phyloP scores from a whole-genome alignment of 2,329 filamentous ascomycete species.

The Alternaria sp. region DNA sequence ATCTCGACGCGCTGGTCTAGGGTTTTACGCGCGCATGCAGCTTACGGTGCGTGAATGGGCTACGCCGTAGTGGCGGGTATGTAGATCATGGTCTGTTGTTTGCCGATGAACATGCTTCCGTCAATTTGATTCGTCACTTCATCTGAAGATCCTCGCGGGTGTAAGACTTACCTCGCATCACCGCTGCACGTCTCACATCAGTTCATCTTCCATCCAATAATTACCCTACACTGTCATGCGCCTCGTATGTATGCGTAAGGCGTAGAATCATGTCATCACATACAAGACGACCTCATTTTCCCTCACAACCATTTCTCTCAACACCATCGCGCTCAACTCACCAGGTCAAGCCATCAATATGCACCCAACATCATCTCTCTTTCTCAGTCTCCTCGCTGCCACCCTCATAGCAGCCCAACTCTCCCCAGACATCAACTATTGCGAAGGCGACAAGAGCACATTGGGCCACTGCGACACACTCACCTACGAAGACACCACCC shows the following conservation, averaged over 20 bases:
- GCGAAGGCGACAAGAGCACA: conserved; percentile 8
- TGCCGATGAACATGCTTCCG: neutral
- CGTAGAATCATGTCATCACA: neutral
- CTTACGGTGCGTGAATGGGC: neutral
- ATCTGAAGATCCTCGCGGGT: neutral
- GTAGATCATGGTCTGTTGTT: neutral
- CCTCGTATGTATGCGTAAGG: neutral
- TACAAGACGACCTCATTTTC: neutral
- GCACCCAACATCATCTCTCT: neutral
- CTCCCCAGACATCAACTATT: conserved; percentile 2
- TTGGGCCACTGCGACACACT: conserved; percentile 25
- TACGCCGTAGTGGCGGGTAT: neutral
- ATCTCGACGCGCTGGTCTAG: neutral
- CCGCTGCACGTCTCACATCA: neutral
- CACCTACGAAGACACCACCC: conserved; percentile 22
- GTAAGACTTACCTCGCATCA: neutral
- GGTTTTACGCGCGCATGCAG: neutral
- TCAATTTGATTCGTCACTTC: neutral
- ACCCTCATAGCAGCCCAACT: neutral
- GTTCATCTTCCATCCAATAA: neutral
- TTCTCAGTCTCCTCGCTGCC: conserved; percentile 3
- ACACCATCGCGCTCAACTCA: neutral
- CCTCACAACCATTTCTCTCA: neutral
- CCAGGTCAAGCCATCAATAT: neutral
- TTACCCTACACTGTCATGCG: neutral